Evolutionary conservation across 2,329 filamentous ascomycete species (phyloP).

Genomic region (Cordyceps javanica): DNA sequence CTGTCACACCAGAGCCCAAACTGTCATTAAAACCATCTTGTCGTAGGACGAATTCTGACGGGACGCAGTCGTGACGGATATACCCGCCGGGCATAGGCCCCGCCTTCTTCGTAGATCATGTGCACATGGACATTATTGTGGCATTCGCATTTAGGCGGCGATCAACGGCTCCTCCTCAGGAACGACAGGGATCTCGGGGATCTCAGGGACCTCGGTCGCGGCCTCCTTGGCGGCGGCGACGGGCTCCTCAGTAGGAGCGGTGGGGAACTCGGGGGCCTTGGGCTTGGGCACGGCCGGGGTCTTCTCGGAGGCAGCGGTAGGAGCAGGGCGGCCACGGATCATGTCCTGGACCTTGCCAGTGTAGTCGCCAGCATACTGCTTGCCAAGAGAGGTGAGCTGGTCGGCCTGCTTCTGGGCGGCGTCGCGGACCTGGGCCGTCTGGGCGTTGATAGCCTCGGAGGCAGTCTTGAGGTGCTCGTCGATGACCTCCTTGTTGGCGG

Average conservation of each 20-base stretch:
- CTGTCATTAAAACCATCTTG: conserved; percentile 13
- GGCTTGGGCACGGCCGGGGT: conserved; percentile 21
- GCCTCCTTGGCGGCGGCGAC: conserved; percentile 18
- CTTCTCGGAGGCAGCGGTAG: conserved; percentile 31
- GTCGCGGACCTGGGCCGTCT: conserved; percentile 56
- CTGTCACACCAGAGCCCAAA: conserved; percentile 10
- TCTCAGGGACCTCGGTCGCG: conserved; percentile 9
- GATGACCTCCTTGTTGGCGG: conserved; percentile 63
- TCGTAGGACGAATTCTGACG: conserved; percentile 9
- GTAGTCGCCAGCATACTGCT: conserved; percentile 64
- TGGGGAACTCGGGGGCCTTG: conserved; percentile 28
- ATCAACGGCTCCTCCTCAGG: conserved; percentile 23
- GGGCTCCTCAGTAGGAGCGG: conserved; percentile 32
- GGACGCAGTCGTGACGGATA: not conserved
- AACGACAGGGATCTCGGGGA: conserved; percentile 20
- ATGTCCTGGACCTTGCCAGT: conserved; percentile 61
- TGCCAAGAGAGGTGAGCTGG: conserved; percentile 56
- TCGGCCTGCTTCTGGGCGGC: conserved; percentile 59
- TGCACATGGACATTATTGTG: conserved; percentile 12
- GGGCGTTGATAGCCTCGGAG: conserved; percentile 51
- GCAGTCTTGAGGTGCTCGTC: conserved; percentile 55
- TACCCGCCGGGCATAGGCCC: not conserved
- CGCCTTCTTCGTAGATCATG: conserved; percentile 8
- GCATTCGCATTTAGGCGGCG: conserved; percentile 15
- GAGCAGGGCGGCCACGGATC: conserved; percentile 44